A percentile compares a stretch with the other conserved stretches of the same genome.
Evolutionary conservation across 2,329 filamentous ascomycete genomes (phyloP).

Genomic region (Zymoseptoria crescenta): DNA sequence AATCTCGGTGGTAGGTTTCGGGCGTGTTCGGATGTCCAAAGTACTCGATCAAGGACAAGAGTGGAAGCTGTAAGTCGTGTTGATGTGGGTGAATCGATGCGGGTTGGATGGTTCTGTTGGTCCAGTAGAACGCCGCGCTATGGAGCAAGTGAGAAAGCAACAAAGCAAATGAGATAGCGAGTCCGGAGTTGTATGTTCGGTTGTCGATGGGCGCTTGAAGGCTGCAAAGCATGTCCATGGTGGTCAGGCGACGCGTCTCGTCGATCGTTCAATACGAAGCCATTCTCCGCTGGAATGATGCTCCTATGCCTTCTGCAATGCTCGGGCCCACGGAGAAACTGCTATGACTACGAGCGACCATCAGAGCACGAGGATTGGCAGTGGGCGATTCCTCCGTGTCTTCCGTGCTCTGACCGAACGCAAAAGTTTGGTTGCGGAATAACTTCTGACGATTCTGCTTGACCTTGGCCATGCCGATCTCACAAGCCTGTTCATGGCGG

Average conservation of each 20-base stretch:
- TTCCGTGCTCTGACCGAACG: constrained; percentile 67
- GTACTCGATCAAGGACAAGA: background rate
- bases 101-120: background rate
- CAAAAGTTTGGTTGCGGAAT: constrained; percentile 83
- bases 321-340: constrained; percentile 25
- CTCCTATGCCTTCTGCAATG: constrained; percentile 25
- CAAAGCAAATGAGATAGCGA: constrained; percentile 6
- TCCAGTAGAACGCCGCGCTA: constrained; percentile 11
- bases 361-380: constrained; percentile 29
- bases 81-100: background rate
- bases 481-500: constrained; percentile 85
- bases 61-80: background rate
- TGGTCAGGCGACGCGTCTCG: background rate
- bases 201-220: background rate
- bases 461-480: constrained; percentile 87
- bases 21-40: background rate
- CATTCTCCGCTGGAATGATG: constrained; percentile 28
- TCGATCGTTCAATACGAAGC: constrained; percentile 26
- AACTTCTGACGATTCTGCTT: constrained; percentile 75
- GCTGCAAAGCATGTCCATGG: background rate
- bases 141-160: constrained; percentile 3
- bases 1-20: background rate
- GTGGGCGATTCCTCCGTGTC: constrained; percentile 59
- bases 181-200: background rate
- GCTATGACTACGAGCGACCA: constrained; percentile 22